Base-by-base conservation (phyloP, 805 yeast genomes). In the Henningerozyma blattae region DNA sequence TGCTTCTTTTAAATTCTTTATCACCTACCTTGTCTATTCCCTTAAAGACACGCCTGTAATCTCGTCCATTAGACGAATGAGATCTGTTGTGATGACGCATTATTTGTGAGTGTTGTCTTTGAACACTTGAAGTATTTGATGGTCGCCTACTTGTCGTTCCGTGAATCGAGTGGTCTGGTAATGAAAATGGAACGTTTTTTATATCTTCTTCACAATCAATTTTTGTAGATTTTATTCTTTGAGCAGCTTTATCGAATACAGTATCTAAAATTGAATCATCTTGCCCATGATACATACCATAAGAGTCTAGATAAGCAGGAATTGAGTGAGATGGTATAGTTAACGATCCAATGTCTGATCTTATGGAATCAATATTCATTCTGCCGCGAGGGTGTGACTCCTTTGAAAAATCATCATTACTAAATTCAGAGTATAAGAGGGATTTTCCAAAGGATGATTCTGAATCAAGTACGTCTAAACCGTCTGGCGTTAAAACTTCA, bases 381-480 rank as follows among this genome's bases (percentile, higher is more conserved):
- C 27, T 15, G 5, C n/a, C n/a, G n/a, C n/a, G n/a, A n/a, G n/a
- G n/a, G n/a, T n/a, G n/a, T n/a, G n/a, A n/a, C n/a, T n/a, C n/a
- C n/a, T n/a, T n/a, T n/a, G n/a, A 25, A 17, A 38, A 42, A 14
- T 36, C 49, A 15, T 40, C 47, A 2, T 39, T 44, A 19, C 51
- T 46, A 34, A 45, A 50, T 26, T 56, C 60, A 4, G 61, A 56
- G 22, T 51, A 59, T 18, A 56, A 33, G 13, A 57, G 33, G 2
- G 62, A 57, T 25, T 48, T 52, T 12, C 59, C 59, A 33, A 50
- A 57, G 4, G 62, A 57, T 2, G 62, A 57, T 7, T 28, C 49
- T 29, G 40, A 41, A 30, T 48, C 50, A 3, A 31, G 24, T 15
- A 26, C n/a, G n/a, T n/a, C n/a, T 12, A 24, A 8, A 8, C 15